phyloP scores from a whole-genome alignment of 202 grass and related monocot species.

The Cymbopogon flexuosus region DNA sequence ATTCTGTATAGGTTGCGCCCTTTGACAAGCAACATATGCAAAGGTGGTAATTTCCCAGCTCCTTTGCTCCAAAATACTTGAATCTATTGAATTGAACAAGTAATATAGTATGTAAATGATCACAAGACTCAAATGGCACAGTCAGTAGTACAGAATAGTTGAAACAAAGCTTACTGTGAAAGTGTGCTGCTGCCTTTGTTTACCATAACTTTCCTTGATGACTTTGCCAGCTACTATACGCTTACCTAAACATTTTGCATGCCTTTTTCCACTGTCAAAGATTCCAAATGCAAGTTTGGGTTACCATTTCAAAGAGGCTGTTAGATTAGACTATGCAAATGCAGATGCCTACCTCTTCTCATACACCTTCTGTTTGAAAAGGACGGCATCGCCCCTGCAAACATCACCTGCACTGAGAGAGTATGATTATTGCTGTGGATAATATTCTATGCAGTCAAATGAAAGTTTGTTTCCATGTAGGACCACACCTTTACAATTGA shows the following conservation, averaged over 20 bases:
- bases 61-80: conserved; percentile 72
- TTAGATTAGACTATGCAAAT: conserved; percentile 2
- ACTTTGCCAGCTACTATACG: conserved; percentile 60
- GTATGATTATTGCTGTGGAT: neutral
- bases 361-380: conserved; percentile 72
- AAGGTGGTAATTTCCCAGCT: conserved; percentile 37
- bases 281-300: neutral
- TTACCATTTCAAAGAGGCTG: neutral
- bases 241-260: conserved; percentile 53
- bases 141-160: neutral
- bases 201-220: conserved; percentile 69
- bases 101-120: neutral
- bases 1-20: conserved; percentile 74
- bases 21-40: conserved; percentile 64
- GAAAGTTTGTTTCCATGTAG: neutral
- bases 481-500: conserved; percentile 63
- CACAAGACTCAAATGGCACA: neutral
- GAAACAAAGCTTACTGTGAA: conserved; percentile 53
- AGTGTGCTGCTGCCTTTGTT: conserved; percentile 70
- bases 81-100: conserved; percentile 41
- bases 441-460: conserved; percentile 8
- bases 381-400: conserved; percentile 53
- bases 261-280: conserved; percentile 41
- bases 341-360: conserved; percentile 31
- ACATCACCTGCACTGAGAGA: conserved; percentile 53